These are phyloP conservation scores for Theileria annulata DNA, from an alignment of 169 alveolate species.

Conservation along the genomic window DNA sequence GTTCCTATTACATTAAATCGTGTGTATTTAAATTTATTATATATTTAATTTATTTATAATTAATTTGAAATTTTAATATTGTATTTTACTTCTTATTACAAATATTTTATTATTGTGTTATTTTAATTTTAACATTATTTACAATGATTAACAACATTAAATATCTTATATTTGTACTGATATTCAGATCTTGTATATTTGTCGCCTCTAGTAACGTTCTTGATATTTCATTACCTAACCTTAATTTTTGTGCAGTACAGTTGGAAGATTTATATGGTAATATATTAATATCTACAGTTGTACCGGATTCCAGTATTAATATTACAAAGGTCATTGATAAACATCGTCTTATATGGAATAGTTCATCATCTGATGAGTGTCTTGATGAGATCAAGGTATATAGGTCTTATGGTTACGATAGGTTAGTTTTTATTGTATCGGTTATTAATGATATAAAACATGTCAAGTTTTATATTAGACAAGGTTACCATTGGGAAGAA, in stretches of 20 bases:
- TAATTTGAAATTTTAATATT: too few relatives aligned
- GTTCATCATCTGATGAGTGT: neutral
- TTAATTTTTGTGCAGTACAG: neutral
- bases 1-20: too few relatives aligned
- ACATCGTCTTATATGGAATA: neutral
- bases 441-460: too few relatives aligned
- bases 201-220: neutral
- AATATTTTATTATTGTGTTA: too few relatives aligned
- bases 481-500: neutral
- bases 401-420: neutral
- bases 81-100: too few relatives aligned
- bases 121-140: neutral
- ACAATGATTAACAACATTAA: neutral
- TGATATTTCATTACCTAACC: neutral
- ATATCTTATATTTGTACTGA: neutral
- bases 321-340: neutral
- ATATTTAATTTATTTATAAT: too few relatives aligned
- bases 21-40: too few relatives aligned
- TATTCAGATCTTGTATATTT: too few relatives aligned
- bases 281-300: neutral
- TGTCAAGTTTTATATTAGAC: neutral
- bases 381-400: neutral
- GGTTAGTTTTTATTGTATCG: neutral
- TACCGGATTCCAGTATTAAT: neutral
- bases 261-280: neutral